These are phyloP conservation scores for Datisca glomerata DNA, from an alignment of 306 rosid genomes.

Conservation along the genomic window DNA sequence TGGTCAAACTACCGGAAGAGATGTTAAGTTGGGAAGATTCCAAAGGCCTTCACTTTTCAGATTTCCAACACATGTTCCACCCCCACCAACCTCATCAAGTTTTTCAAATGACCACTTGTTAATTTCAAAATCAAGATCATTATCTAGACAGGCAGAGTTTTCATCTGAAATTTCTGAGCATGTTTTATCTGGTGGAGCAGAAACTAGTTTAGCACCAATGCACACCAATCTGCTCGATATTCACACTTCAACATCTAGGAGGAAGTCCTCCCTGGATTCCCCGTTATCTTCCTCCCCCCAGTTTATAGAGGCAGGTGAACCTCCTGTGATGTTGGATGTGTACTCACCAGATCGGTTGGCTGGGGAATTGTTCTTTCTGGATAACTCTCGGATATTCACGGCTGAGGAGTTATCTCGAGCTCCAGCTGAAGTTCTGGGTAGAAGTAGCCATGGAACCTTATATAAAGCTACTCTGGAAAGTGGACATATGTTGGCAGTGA, in stretches of 20 bases:
- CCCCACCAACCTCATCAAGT: slow-evolving; percentile 58
- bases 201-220: slow-evolving; percentile 47
- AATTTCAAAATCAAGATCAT: slow-evolving; percentile 64
- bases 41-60: slow-evolving; percentile 67
- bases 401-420: slow-evolving; percentile 98
- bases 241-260: slow-evolving; percentile 64
- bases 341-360: slow-evolving; percentile 95
- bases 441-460: slow-evolving; percentile 96
- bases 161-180: slow-evolving; percentile 56
- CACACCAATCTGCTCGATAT: slow-evolving; percentile 54
- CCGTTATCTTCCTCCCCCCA: slow-evolving; percentile 78
- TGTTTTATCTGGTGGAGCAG: slow-evolving; percentile 37
- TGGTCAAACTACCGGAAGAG: slow-evolving; percentile 51
- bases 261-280: slow-evolving; percentile 70
- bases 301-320: slow-evolving; percentile 59
- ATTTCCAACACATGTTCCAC: slow-evolving; percentile 48
- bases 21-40: slow-evolving; percentile 56
- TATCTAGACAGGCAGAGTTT: slow-evolving; percentile 66
- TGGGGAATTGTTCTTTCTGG: slow-evolving; percentile 80
- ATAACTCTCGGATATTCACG: slow-evolving; percentile 66
- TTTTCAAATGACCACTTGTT: slow-evolving; percentile 86
- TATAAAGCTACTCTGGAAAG: slow-evolving; percentile 91
- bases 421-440: slow-evolving; percentile 97
- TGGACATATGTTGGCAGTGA: slow-evolving; percentile 91
- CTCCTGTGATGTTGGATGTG: slow-evolving; percentile 76